A percentile compares a stretch with the other conserved stretches of the same genome.
phyloP scores from a whole-genome alignment of 306 rosid genomes.

The Pyrus pyrifolia region DNA sequence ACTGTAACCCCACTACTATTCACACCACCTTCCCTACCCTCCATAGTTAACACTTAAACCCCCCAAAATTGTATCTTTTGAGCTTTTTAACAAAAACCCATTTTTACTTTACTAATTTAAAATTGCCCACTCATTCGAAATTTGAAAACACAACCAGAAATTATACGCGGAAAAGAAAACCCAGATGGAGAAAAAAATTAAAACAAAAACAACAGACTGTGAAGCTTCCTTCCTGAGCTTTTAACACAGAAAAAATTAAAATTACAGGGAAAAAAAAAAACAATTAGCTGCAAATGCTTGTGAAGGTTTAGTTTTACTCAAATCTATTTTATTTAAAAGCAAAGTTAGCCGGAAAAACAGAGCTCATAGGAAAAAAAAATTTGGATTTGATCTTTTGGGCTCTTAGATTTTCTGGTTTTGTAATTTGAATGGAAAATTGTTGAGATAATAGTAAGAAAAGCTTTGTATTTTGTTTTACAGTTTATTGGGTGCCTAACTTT shows the following conservation, averaged over 20 bases:
- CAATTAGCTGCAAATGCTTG: slow-evolving; percentile 11
- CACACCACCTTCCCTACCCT: slow-evolving; percentile 62
- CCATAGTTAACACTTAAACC: slow-evolving; percentile 50
- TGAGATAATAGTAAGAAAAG: slow-evolving; percentile 49
- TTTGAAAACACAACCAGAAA: slow-evolving; percentile 7
- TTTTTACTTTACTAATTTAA: slow-evolving; percentile 27
- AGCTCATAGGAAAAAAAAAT: slow-evolving; percentile 7
- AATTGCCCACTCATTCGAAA: slow-evolving; percentile 1
- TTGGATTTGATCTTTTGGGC: slow-evolving; percentile 26
- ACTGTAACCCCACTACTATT: slow-evolving; percentile 83
- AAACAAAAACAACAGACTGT: not conserved
- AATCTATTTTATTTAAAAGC: slow-evolving; percentile 6
- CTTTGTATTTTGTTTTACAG: slow-evolving; percentile 44
- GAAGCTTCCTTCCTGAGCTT: slow-evolving; percentile 5
- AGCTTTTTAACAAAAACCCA: slow-evolving; percentile 38
- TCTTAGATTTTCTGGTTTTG: slow-evolving; percentile 25
- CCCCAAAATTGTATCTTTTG: slow-evolving; percentile 18
- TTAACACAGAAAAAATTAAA: slow-evolving; percentile 19
- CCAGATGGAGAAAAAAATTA: slow-evolving; percentile 1
- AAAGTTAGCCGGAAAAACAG: slow-evolving; percentile 22
- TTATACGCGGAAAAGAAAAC: not conserved
- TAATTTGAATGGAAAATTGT: slow-evolving; percentile 48
- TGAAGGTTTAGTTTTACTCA: slow-evolving; percentile 10
- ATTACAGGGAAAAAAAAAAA: slow-evolving; percentile 5
- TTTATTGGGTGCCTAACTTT: slow-evolving; percentile 72